Evolutionary conservation across 2,329 filamentous ascomycete genomes (phyloP).

Genomic region (Diaporthe ampelina): DNA sequence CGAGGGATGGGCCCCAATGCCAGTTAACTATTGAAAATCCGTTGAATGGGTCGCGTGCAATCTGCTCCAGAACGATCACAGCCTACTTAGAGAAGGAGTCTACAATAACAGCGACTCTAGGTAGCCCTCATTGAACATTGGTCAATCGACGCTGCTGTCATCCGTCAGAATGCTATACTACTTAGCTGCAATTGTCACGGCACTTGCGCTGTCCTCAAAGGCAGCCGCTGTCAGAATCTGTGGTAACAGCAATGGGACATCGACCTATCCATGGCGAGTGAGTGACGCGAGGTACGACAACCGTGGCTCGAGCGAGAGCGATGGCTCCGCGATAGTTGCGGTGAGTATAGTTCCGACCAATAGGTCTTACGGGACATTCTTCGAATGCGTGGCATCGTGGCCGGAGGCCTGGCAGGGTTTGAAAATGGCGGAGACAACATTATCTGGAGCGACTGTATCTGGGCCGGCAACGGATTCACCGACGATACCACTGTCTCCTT

Average conservation of each 20-base stretch:
- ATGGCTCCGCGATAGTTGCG: constrained; percentile 48
- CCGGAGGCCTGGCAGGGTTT: constrained; percentile 52
- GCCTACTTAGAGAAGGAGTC: not conserved
- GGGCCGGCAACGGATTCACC: constrained; percentile 50
- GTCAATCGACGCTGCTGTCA: not conserved
- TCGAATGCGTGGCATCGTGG: constrained; percentile 54
- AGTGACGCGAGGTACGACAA: constrained; percentile 14
- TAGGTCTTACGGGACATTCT: constrained; percentile 46
- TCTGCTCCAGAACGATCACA: not conserved
- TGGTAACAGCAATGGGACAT: not conserved
- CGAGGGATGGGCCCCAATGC: not conserved
- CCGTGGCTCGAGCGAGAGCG: not conserved
- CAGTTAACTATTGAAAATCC: not conserved
- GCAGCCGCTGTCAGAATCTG: not conserved
- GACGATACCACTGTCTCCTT: constrained; percentile 52
- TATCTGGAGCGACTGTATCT: constrained; percentile 55
- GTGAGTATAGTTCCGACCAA: constrained; percentile 46
- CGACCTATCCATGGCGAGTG: constrained; percentile 13
- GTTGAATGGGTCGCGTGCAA: too few relatives aligned
- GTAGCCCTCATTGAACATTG: not conserved
- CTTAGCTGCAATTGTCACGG: not conserved
- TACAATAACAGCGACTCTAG: not conserved
- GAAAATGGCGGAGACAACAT: constrained; percentile 48
- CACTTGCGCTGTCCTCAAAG: not conserved
- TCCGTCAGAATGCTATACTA: not conserved